These are phyloP conservation scores for Artomyces pyxidatus DNA, from an alignment of 768 basidiomycete genomes.

Conservation along the genomic window DNA sequence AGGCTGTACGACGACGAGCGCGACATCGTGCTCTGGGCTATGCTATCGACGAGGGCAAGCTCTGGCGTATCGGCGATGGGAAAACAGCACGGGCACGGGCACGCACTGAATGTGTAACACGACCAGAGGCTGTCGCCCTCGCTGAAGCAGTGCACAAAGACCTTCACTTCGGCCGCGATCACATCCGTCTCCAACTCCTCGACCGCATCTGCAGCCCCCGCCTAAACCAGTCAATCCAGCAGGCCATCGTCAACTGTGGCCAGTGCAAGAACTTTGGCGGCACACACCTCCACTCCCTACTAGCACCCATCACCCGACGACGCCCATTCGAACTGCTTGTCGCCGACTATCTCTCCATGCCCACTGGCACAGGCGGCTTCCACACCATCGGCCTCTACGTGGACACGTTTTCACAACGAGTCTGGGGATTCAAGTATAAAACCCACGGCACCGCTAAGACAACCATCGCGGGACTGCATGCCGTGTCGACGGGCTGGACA, in stretches of 20 bases:
- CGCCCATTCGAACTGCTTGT: slow-evolving; percentile 33
- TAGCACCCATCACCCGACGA: slow-evolving; percentile 28
- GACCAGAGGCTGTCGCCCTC: neutral
- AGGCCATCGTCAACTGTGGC: slow-evolving; percentile 15
- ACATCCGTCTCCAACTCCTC: slow-evolving; percentile 23
- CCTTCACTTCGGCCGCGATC: slow-evolving; percentile 16
- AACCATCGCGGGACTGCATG: slow-evolving; percentile 15
- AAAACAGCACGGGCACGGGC: slow-evolving; percentile 5
- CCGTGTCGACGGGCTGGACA: slow-evolving; percentile 19
- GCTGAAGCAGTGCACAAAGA: neutral
- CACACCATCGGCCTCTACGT: slow-evolving; percentile 23
- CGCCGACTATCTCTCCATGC: slow-evolving; percentile 28
- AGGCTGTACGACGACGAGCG: neutral
- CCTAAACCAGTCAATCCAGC: slow-evolving; percentile 17
- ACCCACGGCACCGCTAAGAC: slow-evolving; percentile 21
- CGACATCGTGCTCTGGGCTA: neutral
- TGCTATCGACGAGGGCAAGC: slow-evolving; percentile 11
- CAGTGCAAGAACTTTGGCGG: slow-evolving; percentile 26
- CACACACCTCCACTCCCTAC: slow-evolving; percentile 25
- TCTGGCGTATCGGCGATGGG: slow-evolving; percentile 20
- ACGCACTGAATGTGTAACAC: slow-evolving; percentile 4
- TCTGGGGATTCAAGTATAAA: slow-evolving; percentile 24
- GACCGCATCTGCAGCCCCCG: slow-evolving; percentile 22
- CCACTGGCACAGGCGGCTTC: slow-evolving; percentile 25
- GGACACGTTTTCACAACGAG: slow-evolving; percentile 18